These are phyloP conservation scores for Neofusicoccum umdonicola DNA, from an alignment of 2,329 filamentous ascomycete genomes.

Conservation along the genomic window DNA sequence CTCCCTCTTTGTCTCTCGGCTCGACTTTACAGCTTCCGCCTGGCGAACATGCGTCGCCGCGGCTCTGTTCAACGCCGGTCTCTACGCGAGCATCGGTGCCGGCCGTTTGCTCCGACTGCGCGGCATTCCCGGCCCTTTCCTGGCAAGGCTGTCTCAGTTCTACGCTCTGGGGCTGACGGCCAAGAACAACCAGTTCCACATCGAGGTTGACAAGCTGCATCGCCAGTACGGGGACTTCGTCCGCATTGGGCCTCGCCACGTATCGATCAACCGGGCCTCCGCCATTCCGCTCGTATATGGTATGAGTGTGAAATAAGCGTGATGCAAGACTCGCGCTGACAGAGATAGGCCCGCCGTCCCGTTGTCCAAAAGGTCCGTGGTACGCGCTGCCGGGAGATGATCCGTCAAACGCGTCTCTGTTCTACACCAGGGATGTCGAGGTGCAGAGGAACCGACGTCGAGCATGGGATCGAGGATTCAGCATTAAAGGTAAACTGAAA, in stretches of 20 bases:
- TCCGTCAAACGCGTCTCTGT: constrained; percentile 26
- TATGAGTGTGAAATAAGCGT: constrained; percentile 19
- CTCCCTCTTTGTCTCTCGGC: background rate
- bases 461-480: constrained; percentile 36
- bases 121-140: constrained; percentile 19
- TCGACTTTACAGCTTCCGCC: background rate
- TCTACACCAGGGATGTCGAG: constrained; percentile 29
- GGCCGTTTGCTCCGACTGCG: constrained; percentile 40
- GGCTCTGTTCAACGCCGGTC: constrained; percentile 14
- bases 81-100: constrained; percentile 34
- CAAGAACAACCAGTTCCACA: background rate
- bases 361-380: constrained; percentile 25
- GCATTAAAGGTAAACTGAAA: constrained; percentile 20
- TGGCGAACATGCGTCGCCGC: background rate
- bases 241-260: constrained; percentile 23
- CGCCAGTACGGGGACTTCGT: constrained; percentile 17
- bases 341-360: constrained; percentile 38
- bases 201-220: constrained; percentile 15
- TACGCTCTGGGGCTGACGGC: background rate
- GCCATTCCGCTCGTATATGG: constrained; percentile 21
- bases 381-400: constrained; percentile 14
- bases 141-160: constrained; percentile 8
- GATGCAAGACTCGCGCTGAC: constrained; percentile 30
- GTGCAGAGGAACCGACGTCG: constrained; percentile 31
- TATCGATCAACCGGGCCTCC: constrained; percentile 26